These are phyloP conservation scores for Neurospora crassa DNA, from an alignment of 2,329 filamentous ascomycete genomes.

Conservation along the genomic window DNA sequence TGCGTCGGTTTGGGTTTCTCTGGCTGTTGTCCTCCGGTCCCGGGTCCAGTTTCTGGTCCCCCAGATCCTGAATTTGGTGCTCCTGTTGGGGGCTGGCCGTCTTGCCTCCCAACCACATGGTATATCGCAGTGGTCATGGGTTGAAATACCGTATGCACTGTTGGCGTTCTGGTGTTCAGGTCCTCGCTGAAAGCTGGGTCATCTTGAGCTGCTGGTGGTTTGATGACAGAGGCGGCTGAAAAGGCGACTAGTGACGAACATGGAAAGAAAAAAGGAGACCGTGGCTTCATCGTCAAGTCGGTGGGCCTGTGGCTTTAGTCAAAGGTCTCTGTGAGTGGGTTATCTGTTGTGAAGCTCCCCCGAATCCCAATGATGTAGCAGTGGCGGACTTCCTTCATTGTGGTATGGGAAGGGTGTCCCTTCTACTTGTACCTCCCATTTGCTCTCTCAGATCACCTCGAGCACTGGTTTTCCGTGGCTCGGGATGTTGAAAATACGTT, in stretches of 20 bases:
- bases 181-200: not conserved
- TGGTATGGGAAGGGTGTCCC: not conserved
- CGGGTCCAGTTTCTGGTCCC: too few species aligned
- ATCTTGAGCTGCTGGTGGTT: not conserved
- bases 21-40: not conserved
- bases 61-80: too few species aligned
- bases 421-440: not conserved
- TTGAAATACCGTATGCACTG: not conserved
- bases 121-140: too few species aligned
- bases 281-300: not conserved
- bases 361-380: too few species aligned
- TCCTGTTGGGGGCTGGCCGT: not conserved
- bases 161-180: not conserved
- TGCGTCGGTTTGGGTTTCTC: not conserved
- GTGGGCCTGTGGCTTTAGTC: not conserved
- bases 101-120: not conserved
- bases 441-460: not conserved
- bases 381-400: not conserved
- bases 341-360: too few species aligned
- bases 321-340: rapidly evolving
- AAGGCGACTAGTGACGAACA: rapidly evolving
- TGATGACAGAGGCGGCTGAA: not conserved
- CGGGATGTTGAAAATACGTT: rapidly evolving
- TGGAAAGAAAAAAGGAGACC: too few species aligned
- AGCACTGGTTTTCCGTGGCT: not conserved